These are phyloP conservation scores for Phytopythium oedochilum DNA, from an alignment of 352 stramenopile species.

Conservation along the genomic window DNA sequence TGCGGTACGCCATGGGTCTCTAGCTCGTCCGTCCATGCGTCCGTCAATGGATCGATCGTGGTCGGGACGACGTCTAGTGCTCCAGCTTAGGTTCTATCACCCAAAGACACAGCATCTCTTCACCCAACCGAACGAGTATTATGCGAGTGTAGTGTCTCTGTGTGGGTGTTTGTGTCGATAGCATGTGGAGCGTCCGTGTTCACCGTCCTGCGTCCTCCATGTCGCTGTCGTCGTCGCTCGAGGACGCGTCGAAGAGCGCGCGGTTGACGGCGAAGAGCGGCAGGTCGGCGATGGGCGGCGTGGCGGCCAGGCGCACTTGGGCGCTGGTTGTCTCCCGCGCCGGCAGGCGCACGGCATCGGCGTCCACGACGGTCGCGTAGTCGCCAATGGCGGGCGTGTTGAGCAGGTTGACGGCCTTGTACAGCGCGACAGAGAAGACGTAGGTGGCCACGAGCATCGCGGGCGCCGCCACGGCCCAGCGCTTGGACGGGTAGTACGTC, in stretches of 20 bases:
- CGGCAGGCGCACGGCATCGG: constrained; percentile 55
- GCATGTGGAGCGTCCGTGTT: no score
- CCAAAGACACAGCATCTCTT: no score
- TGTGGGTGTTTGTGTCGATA: no score
- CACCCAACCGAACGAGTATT: no score
- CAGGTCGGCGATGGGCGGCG: constrained; percentile 73
- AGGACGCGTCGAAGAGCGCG: constrained; percentile 32
- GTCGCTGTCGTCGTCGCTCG: not conserved
- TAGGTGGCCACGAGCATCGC: constrained; percentile 80
- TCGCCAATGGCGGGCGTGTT: constrained; percentile 63
- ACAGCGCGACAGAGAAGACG: constrained; percentile 76
- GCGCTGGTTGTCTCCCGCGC: constrained; percentile 33
- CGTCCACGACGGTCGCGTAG: constrained; percentile 78
- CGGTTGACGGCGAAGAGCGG: constrained; percentile 68
- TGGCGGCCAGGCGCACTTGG: constrained; percentile 43
- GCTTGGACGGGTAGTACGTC: constrained; percentile 88
- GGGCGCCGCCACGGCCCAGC: constrained; percentile 87
- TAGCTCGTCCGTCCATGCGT: no score
- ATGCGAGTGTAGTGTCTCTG: no score
- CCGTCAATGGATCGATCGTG: no score
- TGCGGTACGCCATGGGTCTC: constrained; percentile 86
- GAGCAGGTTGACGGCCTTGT: constrained; percentile 82
- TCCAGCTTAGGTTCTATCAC: no score
- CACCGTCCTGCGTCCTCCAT: no score
- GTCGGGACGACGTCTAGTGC: no score